Evolutionary conservation across 345 rosid genomes (phyloP).

Genomic region (Eucalyptus camaldulensis): DNA sequence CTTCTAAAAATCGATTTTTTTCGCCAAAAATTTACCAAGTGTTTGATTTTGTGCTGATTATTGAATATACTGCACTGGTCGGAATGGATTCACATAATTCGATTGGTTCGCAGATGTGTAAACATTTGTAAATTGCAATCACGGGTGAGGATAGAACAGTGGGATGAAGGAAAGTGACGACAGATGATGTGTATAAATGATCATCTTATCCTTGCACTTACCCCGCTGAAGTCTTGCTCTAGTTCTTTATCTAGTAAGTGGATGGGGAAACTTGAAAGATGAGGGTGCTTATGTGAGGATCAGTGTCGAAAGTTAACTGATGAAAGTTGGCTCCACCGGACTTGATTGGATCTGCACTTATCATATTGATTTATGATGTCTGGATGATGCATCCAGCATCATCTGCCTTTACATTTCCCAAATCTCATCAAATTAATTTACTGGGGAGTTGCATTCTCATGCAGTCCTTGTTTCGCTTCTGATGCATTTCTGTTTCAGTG

Average conservation of each 20-base stretch:
- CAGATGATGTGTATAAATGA: background rate
- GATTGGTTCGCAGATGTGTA: background rate
- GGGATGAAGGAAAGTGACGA: background rate
- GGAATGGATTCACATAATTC: background rate
- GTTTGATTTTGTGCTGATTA: background rate
- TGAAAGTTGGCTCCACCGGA: background rate
- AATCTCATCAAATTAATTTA: background rate
- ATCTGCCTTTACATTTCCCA: background rate
- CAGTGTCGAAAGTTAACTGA: background rate
- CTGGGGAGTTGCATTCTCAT: background rate
- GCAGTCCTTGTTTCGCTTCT: background rate
- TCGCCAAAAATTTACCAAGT: background rate
- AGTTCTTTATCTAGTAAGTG: background rate
- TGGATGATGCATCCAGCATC: background rate
- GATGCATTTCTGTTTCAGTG: constrained; percentile 33
- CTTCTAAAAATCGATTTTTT: background rate
- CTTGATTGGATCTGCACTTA: background rate
- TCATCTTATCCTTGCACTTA: background rate
- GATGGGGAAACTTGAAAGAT: background rate
- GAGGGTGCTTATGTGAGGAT: background rate
- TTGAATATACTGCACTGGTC: background rate
- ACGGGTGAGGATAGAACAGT: background rate
- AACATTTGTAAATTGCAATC: background rate
- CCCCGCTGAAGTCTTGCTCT: background rate
- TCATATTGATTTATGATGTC: background rate